Evolutionary conservation across 495 filamentous ascomycete genomes (phyloP).

Genomic region (Cairneyella variabilis): DNA sequence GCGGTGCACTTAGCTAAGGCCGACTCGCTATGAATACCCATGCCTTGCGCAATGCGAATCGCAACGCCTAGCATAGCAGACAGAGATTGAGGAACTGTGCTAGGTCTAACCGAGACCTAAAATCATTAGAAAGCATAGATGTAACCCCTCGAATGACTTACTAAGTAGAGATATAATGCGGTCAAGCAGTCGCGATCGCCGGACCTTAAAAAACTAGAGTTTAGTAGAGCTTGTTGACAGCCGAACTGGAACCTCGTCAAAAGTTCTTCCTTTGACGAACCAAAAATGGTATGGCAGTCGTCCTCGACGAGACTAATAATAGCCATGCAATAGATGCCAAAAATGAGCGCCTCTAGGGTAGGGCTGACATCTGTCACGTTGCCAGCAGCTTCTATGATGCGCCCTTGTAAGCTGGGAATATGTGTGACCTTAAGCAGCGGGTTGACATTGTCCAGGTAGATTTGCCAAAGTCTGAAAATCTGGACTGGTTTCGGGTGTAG

Average conservation of each 20-base stretch:
- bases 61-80: conserved; percentile 41
- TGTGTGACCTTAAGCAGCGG: conserved; percentile 67
- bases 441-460: conserved; percentile 63
- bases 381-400: conserved; percentile 36
- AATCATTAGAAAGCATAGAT: conserved; percentile 19
- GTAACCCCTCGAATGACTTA: conserved; percentile 30
- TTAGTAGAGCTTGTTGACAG: conserved; percentile 40
- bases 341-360: conserved; percentile 47
- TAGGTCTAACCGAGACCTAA: conserved; percentile 46
- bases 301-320: conserved; percentile 40
- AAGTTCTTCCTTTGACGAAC: conserved; percentile 38
- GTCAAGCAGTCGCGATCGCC: conserved; percentile 54
- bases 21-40: conserved; percentile 49
- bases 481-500: conserved; percentile 53
- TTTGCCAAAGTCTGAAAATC: conserved; percentile 69
- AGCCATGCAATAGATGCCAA: conserved; percentile 50
- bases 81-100: conserved; percentile 45
- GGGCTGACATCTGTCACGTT: conserved; percentile 37
- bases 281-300: conserved; percentile 44
- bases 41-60: conserved; percentile 38
- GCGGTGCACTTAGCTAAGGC: conserved; percentile 43
- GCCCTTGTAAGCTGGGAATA: conserved; percentile 53
- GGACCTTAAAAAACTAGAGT: conserved; percentile 44
- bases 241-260: conserved; percentile 40
- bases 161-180: conserved; percentile 57